These are phyloP conservation scores for Alternaria viburni DNA, from an alignment of 2,329 filamentous ascomycete species.

Conservation along the genomic window DNA sequence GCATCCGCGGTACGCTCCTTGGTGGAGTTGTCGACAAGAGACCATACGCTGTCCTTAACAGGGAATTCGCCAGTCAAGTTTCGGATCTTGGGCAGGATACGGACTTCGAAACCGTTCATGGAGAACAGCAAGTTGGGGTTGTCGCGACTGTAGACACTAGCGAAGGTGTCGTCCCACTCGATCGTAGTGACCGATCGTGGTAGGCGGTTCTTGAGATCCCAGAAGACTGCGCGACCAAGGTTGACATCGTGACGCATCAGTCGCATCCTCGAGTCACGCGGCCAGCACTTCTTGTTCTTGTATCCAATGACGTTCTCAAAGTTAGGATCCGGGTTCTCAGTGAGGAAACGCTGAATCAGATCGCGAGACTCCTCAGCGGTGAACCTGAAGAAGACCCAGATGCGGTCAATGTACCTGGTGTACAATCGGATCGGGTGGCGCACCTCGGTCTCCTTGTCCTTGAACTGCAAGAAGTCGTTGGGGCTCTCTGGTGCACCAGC, in stretches of 20 bases:
- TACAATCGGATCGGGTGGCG: conserved; percentile 97
- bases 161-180: conserved; percentile 98
- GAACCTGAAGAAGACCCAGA: conserved; percentile 97
- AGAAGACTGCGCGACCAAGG: conserved; percentile 94
- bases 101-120: conserved; percentile 97
- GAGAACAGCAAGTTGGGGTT: conserved; percentile 97
- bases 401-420: conserved; percentile 95
- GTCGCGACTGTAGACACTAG: conserved; percentile 96
- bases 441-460: conserved; percentile 88
- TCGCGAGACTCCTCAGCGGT: conserved; percentile 92
- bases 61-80: conserved; percentile 97
- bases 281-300: conserved; percentile 99
- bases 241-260: conserved; percentile 99
- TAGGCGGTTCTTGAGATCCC: conserved; percentile 96
- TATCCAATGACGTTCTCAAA: conserved; percentile 99
- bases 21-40: conserved; percentile 91
- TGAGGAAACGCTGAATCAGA: conserved; percentile 95
- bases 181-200: conserved; percentile 95
- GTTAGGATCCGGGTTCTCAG: conserved; percentile 97
- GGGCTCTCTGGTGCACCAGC: conserved; percentile 91
- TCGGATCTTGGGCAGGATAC: conserved; percentile 91
- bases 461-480: conserved; percentile 97
- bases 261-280: conserved; percentile 94
- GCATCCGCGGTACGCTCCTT: conserved; percentile 98
- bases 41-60: conserved; percentile 98